Percentiles rank a stretch among this genome's conserved stretches.
These are phyloP conservation scores for Syzygium jambos DNA, from an alignment of 345 rosid genomes.

Conservation along the genomic window DNA sequence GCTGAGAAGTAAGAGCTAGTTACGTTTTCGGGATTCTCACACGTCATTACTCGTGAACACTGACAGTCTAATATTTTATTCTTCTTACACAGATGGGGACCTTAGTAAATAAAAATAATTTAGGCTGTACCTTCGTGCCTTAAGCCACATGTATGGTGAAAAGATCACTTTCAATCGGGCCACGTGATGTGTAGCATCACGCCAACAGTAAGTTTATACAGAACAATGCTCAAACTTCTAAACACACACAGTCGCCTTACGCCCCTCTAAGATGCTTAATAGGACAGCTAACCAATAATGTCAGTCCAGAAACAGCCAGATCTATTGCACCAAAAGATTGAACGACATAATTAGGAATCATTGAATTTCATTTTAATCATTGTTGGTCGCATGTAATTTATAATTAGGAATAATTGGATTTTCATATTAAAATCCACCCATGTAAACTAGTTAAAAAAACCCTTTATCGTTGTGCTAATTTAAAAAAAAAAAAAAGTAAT, in stretches of 20 bases:
- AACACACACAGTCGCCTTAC: background rate
- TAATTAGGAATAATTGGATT: background rate
- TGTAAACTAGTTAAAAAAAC: background rate
- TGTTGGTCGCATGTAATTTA: background rate
- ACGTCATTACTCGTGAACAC: background rate
- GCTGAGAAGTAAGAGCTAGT: background rate
- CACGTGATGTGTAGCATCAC: background rate
- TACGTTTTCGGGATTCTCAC: background rate
- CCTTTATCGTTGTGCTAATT: background rate
- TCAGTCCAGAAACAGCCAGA: background rate
- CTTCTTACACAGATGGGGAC: background rate
- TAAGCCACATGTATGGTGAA: background rate
- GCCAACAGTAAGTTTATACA: background rate
- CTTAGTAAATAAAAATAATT: background rate
- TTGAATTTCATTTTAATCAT: background rate
- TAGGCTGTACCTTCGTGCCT: background rate
- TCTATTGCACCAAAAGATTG: background rate
- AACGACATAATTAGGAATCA: background rate
- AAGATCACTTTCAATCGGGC: background rate
- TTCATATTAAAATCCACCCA: background rate
- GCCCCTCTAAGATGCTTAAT: background rate
- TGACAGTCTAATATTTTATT: background rate
- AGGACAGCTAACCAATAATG: background rate
- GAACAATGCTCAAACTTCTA: background rate
- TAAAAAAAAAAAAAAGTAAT: background rate